Evolutionary conservation across 2,329 filamentous ascomycete species (phyloP), one percentile per base, ranked within the genome.

Genomic region (Botrytis sinoallii): DNA sequence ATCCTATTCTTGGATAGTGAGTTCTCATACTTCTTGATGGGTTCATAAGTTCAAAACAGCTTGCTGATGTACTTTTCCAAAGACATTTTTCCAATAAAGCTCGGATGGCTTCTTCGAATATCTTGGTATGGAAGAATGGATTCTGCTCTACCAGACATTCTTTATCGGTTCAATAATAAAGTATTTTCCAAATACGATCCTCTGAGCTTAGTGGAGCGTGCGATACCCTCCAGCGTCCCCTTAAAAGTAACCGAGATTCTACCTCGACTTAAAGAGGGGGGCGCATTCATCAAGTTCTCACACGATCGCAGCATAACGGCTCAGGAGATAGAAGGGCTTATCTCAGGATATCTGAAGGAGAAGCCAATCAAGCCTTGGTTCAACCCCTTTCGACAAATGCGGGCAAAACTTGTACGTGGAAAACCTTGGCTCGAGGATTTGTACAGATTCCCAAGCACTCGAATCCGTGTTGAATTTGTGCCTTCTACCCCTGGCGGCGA

Each of bases 361-460:
- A 87, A 91, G 25, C 92, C 91, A 0, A 88, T 97, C 55, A 93
- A 90, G 75, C 95, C 95, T 4, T 97, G 95, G 93, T 98, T 96
- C 85, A 97, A 91, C 77, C 94, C 94, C 0, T 91, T 97, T 76
- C 87, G 89, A 35, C 84, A 87, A 22, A 91, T 97, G 73, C 88
- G 89, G 67, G 90, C 90, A 5, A 90, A 90, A 38, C 84, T 94
- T 10, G 96, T 99, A 3, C 86, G 89, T 72, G 96, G 96, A 16
- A 89, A 91, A 35, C 96, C 96, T 0, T 99, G 96, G 96, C 88
- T 98, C 4, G 96, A 98, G 80, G 96, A 99, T 81, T 84, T 99
- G 42, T 92, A 94, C 77, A 89, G 94, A 10, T 90, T 94, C 69
- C 96, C 96, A 0, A 93, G 91, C 73, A 86, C 86, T 59, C 87